A percentile compares a stretch with the other conserved stretches of the same genome.
Evolutionary conservation across 2,329 filamentous ascomycete genomes (phyloP).

Genomic region (Phaeophleospora eucalypticola): DNA sequence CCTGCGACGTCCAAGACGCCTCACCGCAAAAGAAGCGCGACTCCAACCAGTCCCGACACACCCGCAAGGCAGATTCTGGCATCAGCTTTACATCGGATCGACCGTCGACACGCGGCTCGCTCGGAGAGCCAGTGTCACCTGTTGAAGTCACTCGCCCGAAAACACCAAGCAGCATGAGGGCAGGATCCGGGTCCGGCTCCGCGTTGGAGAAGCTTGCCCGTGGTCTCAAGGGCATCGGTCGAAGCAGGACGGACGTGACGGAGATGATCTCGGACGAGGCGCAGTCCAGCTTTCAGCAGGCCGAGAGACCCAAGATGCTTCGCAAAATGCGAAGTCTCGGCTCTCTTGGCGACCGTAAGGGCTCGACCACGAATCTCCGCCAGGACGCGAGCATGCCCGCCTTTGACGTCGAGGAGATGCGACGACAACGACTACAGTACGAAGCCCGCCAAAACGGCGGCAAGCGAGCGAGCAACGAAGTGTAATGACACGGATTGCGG

Average conservation of each 20-base stretch:
- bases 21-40: constrained; percentile 19
- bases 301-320: constrained; percentile 25
- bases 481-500: constrained; percentile 3
- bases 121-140: constrained; percentile 21
- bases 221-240: constrained; percentile 57
- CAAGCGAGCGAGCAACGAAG: constrained; percentile 20
- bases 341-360: constrained; percentile 29
- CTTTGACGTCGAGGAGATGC: constrained; percentile 22
- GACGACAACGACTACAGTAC: constrained; percentile 14
- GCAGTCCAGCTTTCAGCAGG: constrained; percentile 5
- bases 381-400: constrained; percentile 16
- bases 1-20: constrained; percentile 43
- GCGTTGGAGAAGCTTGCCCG: constrained; percentile 58
- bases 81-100: constrained; percentile 51
- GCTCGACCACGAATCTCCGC: constrained; percentile 12
- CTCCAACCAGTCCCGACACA: constrained; percentile 34
- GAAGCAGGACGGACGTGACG: constrained; percentile 49
- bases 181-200: constrained; percentile 39
- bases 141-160: constrained; percentile 25
- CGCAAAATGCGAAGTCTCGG: constrained; percentile 37
- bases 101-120: constrained; percentile 20
- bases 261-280: constrained; percentile 37
- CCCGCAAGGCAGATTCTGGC: constrained; percentile 60
- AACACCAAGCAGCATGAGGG: constrained; percentile 34
- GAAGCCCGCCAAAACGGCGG: constrained; percentile 11